Base-by-base conservation (phyloP, 1,284 basidiomycete species). In the Trichosporon coremiiforme region DNA sequence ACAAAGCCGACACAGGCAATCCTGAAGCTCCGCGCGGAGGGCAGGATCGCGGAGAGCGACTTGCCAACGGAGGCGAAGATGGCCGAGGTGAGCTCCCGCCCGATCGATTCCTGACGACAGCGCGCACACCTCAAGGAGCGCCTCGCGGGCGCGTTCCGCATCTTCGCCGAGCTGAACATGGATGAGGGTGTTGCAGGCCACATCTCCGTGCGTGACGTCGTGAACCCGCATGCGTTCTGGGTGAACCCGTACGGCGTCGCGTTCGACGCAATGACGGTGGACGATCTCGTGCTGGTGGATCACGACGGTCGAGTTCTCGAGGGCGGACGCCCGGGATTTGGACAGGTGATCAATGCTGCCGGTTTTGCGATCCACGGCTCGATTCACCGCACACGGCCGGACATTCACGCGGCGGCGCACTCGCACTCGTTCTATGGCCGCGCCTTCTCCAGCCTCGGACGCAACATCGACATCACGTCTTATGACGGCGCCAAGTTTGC, bases 141-240 rank as follows among this genome's bases (percentile, higher is more conserved):
- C 22, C 84, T 89, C 22, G 87, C 68, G 1, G 66, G 69, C 55
- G 70, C 64, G 22, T 77, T 69, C 68, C 71, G 74, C 45, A 70
- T 81, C 66, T 79, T 84, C 85, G 87, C 85, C 35, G 84, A 86
- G 69, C 79, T 86, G 22, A 88, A 88, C 6, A 88, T 85, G 74
- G 88, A 87, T 68, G 88, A 90, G 74, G 88, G 88, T 15, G 84
- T 86, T n/a, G 86, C 87, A 5, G 88, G 88, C 0, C 89, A 89
- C 77, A 87, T 90, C 73, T 90, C 89, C 22, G 87, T 89, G 62
- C 85, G 88, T 78, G 88, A 89, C 74, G 60, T 63, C 17, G 47
- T 70, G 63, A 66, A 70, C 66, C 69, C 69, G n/a, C 47, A 65
- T 31, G 69, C 74, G 72, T 88, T 88, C 83, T 89, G 88, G 88